Evolutionary conservation across 345 rosid genomes (phyloP).

Genomic region (Acer saccharum): DNA sequence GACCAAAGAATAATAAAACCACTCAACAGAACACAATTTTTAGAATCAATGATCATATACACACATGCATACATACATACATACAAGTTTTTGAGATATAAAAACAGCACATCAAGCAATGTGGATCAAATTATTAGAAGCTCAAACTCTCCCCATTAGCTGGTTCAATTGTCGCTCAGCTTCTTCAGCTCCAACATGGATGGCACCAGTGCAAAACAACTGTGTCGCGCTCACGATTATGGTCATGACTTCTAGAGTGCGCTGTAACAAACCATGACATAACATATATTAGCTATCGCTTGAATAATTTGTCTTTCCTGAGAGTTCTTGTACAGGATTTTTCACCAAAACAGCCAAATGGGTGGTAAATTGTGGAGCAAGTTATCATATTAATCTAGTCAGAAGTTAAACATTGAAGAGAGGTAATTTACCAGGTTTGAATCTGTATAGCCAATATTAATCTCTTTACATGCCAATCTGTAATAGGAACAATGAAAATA

Average conservation of each 20-base stretch:
- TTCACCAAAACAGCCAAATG: background rate
- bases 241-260: slow-evolving; percentile 71
- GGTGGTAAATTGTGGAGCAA: background rate
- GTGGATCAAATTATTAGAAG: slow-evolving; percentile 15
- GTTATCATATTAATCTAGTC: background rate
- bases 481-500: slow-evolving; percentile 3
- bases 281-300: slow-evolving; percentile 1
- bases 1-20: background rate
- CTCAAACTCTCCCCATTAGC: slow-evolving; percentile 41
- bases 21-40: background rate
- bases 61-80: background rate
- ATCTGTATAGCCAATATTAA: slow-evolving; percentile 71
- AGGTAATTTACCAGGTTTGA: slow-evolving; percentile 59
- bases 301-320: background rate
- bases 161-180: slow-evolving; percentile 15
- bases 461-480: slow-evolving; percentile 93
- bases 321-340: too few species aligned
- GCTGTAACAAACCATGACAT: slow-evolving; percentile 42
- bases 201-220: slow-evolving; percentile 62
- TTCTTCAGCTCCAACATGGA: slow-evolving; percentile 54
- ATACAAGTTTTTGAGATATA: background rate
- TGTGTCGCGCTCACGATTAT: slow-evolving; percentile 72
- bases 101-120: background rate
- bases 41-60: background rate
- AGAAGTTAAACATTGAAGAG: background rate